Evolutionary conservation across 768 basidiomycete genomes (phyloP), one percentile per base, ranked within the genome.

Genomic region (Trametes gibbosa): DNA sequence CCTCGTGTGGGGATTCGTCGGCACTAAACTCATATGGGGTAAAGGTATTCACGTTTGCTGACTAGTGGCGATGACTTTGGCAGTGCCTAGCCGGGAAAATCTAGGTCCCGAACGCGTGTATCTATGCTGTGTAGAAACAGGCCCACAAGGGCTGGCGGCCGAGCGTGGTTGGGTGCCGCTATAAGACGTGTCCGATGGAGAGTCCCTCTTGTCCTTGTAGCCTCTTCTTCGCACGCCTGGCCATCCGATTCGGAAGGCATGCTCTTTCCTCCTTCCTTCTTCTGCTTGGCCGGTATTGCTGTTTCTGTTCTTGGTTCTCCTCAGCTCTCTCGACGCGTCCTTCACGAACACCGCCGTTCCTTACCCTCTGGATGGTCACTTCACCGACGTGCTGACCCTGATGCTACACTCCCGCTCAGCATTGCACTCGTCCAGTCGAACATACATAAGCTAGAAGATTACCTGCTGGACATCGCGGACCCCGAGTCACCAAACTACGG

Each of bases 401-500:
- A 72, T 7, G 62, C 68, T 5, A 46, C 76, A 42, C 68, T 84
- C 16, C 79, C 80, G 12, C 71, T 83, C 66, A 76, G 79, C 25
- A 75, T 83, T 50, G 82, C 78, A 24, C 74, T 84, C 17, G 66
- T 72, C 12, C 82, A 83, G 64, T 66, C 68, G 43, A 79, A 82
- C 54, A 66, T 81, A 53, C 68, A 79, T 40, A 71, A 70, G 1
- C 65, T 83, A 34, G 79, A 81, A 59, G 73, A 74, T 6, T 69
- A 75, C 50, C 74, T 84, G 14, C 67, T 76, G 62, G 75, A 75
- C 35, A 77, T 83, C 13, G 79, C 82, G 1, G 76, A 82, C 52
- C 81, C 82, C 3, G 75, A 76, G 19, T 82, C 81, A 0, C 72
- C 72, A 6, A 72, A 72, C 62, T 84, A 82, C 60, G 82, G 81